Evolutionary conservation across 2,329 filamentous ascomycete genomes (phyloP), one percentile per base, ranked within the genome.

Genomic region (Aspergillus unguis): DNA sequence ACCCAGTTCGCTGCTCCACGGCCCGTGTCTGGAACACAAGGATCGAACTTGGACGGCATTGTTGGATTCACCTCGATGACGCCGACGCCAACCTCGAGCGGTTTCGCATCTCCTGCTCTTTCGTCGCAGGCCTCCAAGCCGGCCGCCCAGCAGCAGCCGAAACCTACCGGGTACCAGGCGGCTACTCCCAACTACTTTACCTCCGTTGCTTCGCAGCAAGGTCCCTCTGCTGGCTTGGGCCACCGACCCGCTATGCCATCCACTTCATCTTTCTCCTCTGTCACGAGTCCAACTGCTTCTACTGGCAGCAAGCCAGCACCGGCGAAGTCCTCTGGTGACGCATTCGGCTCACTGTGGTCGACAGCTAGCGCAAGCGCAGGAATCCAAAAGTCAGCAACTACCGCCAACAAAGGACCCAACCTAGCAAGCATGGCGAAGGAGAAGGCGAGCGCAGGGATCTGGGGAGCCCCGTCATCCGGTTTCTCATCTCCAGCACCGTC

Each of bases 371-470:
- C 85, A 28, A 90, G 85, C 58, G 81, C 81, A 8, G 85, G 86
- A 43, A 81, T 91, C 59, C 91, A 91, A 77, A 95, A 94, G 75
- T 74, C 80, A 1, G 79, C 74, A 55, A 81, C 85, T 2, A 77
- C 80, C 9, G 78, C 76, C 7, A 76, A 80, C 49, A 80, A 85
- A 53, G 87, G 87, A 0, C 86, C 90, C 47, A 92, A 92, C 50
- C 82, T 99, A 75, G 92, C 91, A 29, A 92, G 95, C 70, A 84
- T 99, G 72, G 92, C 92, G n/a, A 96, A 96, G 78, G 91, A 96
- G 74, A 96, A 97, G 80, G 94, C 91, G 53, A 91, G 86, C 63
- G 91, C 92, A 11, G 91, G 92, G 6, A 90, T 99, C 58, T 99
- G 95, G 91, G 94, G 92, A 17, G 82, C 88, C 0, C 80, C 87